phyloP scores from a whole-genome alignment of 2,329 filamentous ascomycete genomes.

The Scleromitrula shiraiana region DNA sequence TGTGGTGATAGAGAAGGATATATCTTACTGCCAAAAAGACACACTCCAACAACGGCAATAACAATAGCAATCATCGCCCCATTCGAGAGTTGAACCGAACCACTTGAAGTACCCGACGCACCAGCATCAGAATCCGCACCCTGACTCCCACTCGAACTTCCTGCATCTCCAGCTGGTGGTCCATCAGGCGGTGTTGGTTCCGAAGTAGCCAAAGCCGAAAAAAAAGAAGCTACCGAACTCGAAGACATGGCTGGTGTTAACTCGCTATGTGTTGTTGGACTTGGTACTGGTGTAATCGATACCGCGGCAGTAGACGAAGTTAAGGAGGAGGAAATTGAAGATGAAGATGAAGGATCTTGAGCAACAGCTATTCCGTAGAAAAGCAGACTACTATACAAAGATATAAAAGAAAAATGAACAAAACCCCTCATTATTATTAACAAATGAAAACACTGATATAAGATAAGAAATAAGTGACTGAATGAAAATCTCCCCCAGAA shows the following conservation, averaged over 20 bases:
- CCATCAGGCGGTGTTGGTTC: slow-evolving; percentile 25
- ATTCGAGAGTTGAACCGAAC: slow-evolving; percentile 55
- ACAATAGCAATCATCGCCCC: slow-evolving; percentile 69
- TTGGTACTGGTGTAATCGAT: slow-evolving; percentile 10
- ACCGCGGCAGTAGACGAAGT: slow-evolving; percentile 8
- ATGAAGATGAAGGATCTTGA: slow-evolving; percentile 13
- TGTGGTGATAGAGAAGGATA: not conserved
- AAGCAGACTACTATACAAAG: slow-evolving; percentile 19
- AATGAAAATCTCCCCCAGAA: no score
- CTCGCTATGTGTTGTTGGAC: slow-evolving; percentile 19
- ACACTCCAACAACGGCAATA: slow-evolving; percentile 58
- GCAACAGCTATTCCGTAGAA: slow-evolving; percentile 17
- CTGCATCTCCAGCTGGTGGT: slow-evolving; percentile 26
- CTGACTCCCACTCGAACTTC: slow-evolving; percentile 30
- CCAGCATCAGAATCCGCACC: slow-evolving; percentile 49
- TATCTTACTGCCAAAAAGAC: slow-evolving; percentile 61
- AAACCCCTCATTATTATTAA: slow-evolving; percentile 20
- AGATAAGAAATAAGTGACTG: not conserved
- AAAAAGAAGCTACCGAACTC: slow-evolving; percentile 26
- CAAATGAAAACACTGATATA: not conserved
- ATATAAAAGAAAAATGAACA: slow-evolving; percentile 21
- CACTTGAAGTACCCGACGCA: slow-evolving; percentile 54
- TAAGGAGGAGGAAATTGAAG: not conserved
- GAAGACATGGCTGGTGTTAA: slow-evolving; percentile 28
- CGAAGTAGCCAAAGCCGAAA: slow-evolving; percentile 24